Percentiles rank a stretch among this genome's conserved stretches.
These are phyloP conservation scores for Ophiostoma quercus DNA, from an alignment of 2,329 filamentous ascomycete species.

Conservation along the genomic window DNA sequence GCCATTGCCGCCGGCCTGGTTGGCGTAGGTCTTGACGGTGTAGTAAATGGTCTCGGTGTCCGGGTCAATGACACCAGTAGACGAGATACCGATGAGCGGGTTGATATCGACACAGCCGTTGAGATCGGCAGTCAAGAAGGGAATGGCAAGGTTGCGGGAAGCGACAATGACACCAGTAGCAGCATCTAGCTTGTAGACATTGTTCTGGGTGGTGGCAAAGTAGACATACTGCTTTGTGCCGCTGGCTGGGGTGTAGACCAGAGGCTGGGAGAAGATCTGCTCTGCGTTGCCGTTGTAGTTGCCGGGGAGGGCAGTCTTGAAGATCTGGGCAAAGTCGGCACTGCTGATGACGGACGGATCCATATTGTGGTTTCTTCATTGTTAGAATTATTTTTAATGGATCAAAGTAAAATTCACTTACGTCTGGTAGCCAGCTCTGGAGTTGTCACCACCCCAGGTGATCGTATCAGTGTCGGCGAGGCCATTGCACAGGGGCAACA, in stretches of 20 bases:
- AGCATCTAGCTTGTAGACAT: slow-evolving; percentile 45
- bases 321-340: slow-evolving; percentile 51
- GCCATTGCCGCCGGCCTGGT: slow-evolving; percentile 33
- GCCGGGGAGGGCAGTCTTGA: slow-evolving; percentile 48
- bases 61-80: slow-evolving; percentile 48
- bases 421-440: slow-evolving; percentile 50
- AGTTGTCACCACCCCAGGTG: slow-evolving; percentile 56
- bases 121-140: slow-evolving; percentile 44
- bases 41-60: slow-evolving; percentile 46
- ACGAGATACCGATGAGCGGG: slow-evolving; percentile 44
- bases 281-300: slow-evolving; percentile 46
- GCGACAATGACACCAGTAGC: slow-evolving; percentile 42
- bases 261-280: slow-evolving; percentile 48
- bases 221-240: slow-evolving; percentile 43
- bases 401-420: slow-evolving; percentile 30
- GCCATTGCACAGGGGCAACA: slow-evolving; percentile 35
- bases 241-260: slow-evolving; percentile 42
- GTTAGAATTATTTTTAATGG: slow-evolving; percentile 13
- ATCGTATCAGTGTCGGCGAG: slow-evolving; percentile 50
- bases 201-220: slow-evolving; percentile 48
- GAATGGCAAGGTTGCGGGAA: slow-evolving; percentile 41
- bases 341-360: slow-evolving; percentile 54
- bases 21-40: slow-evolving; percentile 45
- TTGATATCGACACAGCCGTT: slow-evolving; percentile 45
- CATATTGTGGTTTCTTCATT: slow-evolving; percentile 53